Base-by-base conservation (phyloP, 192 early-diverging fungal species). In the Chytriomyces sp. region DNA sequence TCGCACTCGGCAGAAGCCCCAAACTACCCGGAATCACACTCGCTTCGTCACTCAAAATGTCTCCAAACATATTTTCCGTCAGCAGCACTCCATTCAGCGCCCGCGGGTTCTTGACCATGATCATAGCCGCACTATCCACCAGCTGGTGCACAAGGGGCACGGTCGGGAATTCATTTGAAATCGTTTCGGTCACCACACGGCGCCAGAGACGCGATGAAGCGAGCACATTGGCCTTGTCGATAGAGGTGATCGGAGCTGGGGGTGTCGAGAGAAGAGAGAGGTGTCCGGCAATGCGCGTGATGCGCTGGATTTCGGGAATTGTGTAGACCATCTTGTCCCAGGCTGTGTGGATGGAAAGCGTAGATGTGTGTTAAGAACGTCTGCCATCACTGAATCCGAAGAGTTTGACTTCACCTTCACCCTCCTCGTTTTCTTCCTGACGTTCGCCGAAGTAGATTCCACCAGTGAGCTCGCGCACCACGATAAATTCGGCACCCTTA, bases 61-160 rank as follows among this genome's bases (percentile, higher is more conserved):
- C 97, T 66, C 97, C 97, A 92, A 99, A 99, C 94, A 99, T 96
- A 84, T 99, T 99, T 76, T 98, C 97, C 22, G 96, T 99, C 67
- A 99, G 82, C 38, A 99, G 87, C 49, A 99, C 87, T 67, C 97
- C 97, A 79, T 99, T 99, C 38, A 99, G 82, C 39, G 82, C 85
- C 19, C 85, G 87, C 25, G 96, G 97, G 85, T 89, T 93, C 81
- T 90, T 91, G 69, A 99, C 89, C 88, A 99, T 92, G 72, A 91
- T 88, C 97, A 99, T 99, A 56, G 97, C 92, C 36, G 94, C 94
- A 17, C 94, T 94, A 82, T 99, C 97, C 14, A 99, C 96, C 36
- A 98, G 85, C 74, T 98, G 91, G 86, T 98, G 96, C 53, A 89
- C 85, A 52, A 96, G 85, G 66, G 84, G 82, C 76, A 99, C 82